phyloP scores from a whole-genome alignment of 257 asterid species.

The Solanum arcanum region DNA sequence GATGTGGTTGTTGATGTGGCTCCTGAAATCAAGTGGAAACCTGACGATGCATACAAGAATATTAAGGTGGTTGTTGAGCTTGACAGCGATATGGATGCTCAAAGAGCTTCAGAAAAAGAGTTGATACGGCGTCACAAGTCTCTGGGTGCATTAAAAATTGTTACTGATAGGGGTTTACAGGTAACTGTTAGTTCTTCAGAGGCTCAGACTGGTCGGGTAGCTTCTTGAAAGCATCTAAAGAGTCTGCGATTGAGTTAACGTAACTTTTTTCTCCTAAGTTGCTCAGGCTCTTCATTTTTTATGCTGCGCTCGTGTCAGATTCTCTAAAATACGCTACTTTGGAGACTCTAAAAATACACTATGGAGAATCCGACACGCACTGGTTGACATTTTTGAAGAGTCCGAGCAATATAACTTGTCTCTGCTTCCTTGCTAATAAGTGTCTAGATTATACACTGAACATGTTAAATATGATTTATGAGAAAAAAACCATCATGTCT shows the following conservation, averaged over 20 bases:
- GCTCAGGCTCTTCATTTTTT: neutral
- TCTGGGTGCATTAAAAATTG: conserved; percentile 68
- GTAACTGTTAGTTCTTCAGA: conserved; percentile 13
- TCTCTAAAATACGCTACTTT: neutral
- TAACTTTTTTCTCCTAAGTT: neutral
- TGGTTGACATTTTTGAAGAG: neutral
- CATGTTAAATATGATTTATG: neutral
- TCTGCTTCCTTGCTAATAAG: neutral
- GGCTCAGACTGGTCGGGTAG: neutral
- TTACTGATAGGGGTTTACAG: conserved; percentile 79
- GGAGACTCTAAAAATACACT: neutral
- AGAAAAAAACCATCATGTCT: neutral
- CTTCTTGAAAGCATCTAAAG: neutral
- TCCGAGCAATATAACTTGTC: neutral
- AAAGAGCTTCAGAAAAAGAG: conserved; percentile 67
- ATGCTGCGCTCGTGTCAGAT: neutral
- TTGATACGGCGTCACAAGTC: conserved; percentile 69
- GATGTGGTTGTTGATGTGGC: conserved; percentile 81
- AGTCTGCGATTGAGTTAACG: neutral
- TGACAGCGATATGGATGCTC: conserved; percentile 80
- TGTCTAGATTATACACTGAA: neutral
- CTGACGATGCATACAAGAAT: conserved; percentile 86
- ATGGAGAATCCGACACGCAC: neutral
- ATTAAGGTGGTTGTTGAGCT: conserved; percentile 81
- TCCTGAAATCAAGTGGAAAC: conserved; percentile 84